Evolutionary conservation across 768 basidiomycete genomes (phyloP).

Genomic region (Tylopilus plumbeoviolaceoides): DNA sequence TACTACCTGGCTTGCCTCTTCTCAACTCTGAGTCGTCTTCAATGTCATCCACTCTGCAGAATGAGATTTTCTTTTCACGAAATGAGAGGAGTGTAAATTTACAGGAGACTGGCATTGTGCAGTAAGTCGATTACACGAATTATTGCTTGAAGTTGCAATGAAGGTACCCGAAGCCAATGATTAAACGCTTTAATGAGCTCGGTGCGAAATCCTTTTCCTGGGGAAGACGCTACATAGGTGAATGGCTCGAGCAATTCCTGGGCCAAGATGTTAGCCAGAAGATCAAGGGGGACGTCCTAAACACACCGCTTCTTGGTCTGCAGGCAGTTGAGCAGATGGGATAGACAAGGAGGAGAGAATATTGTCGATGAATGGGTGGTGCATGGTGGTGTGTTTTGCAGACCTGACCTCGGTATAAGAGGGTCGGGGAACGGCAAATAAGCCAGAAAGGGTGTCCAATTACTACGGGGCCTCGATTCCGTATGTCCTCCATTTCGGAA

Average conservation of each 20-base stretch:
- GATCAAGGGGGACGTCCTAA: not conserved
- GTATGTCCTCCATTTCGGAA: slow-evolving; percentile 4
- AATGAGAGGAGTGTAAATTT: slow-evolving; percentile 19
- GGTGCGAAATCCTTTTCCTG: slow-evolving; percentile 88
- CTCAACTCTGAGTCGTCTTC: slow-evolving; percentile 87
- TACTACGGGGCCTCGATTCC: not conserved
- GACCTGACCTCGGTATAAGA: slow-evolving; percentile 10
- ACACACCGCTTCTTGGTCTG: slow-evolving; percentile 26
- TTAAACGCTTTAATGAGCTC: slow-evolving; percentile 92
- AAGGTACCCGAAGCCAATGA: slow-evolving; percentile 81
- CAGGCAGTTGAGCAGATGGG: slow-evolving; percentile 19
- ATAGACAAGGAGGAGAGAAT: slow-evolving; percentile 30
- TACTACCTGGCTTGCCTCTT: slow-evolving; percentile 74
- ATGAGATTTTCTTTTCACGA: not conserved
- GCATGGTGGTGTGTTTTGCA: slow-evolving; percentile 9
- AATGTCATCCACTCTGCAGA: slow-evolving; percentile 85
- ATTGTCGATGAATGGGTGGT: slow-evolving; percentile 38
- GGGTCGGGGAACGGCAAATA: not conserved
- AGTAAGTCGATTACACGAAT: slow-evolving; percentile 82
- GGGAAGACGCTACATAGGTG: slow-evolving; percentile 75
- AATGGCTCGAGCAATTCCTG: slow-evolving; percentile 80
- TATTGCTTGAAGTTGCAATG: slow-evolving; percentile 67
- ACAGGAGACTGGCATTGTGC: slow-evolving; percentile 92
- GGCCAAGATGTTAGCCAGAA: not conserved
- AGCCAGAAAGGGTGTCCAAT: slow-evolving; percentile 5